Evolutionary conservation across 257 asterid species (phyloP), one percentile per base, ranked within the genome.

Genomic region (Echium plantagineum): DNA sequence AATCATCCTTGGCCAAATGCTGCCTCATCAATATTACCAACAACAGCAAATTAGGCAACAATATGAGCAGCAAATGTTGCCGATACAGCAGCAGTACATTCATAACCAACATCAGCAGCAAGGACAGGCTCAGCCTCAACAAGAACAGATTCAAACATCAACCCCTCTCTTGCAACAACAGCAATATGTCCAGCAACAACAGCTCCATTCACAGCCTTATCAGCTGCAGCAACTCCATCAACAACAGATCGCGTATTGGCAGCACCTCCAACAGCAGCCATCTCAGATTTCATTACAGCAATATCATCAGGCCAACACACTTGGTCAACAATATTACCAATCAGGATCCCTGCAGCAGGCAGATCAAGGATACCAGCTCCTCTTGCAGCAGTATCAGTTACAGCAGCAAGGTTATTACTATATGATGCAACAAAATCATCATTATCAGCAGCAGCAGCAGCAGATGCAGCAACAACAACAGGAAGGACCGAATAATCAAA

Each of bases 1-100:
- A 68, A 72, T 30, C 59, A 62, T 52, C 26, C 26, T 24, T 64
- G 59, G 69, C 74, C 94, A 81, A 73, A 79, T 74, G 72, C 59
- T 79, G 66, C 94, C 80, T 59, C 80, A 81, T 80, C 79, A n/a
- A n/a, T n/a, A 86, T 74, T 84, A 84, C 77, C 89, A 81, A 77
- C 91, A 82, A 75, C 84, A 85, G 47, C 71, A 77, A 47, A 24
- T 71, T 65, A 93, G 77, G 18, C 87, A 81, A 65, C 85, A 82
- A 68, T 77, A 82, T 74, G 91, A 84, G 74, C 89, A 71, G 58
- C 74, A 81, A 68, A 81, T 72, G 61, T 58, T 65, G 66, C 78
- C 66, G 18, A 73, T 65, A 79, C 83, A 72, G 53, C 77, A 67
- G 59, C 59, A 78, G 48, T 71, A 71, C 66, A 54, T 59, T 54